Base-by-base conservation (phyloP, 352 stramenopile genomes). In the Pythium dissimile region DNA sequence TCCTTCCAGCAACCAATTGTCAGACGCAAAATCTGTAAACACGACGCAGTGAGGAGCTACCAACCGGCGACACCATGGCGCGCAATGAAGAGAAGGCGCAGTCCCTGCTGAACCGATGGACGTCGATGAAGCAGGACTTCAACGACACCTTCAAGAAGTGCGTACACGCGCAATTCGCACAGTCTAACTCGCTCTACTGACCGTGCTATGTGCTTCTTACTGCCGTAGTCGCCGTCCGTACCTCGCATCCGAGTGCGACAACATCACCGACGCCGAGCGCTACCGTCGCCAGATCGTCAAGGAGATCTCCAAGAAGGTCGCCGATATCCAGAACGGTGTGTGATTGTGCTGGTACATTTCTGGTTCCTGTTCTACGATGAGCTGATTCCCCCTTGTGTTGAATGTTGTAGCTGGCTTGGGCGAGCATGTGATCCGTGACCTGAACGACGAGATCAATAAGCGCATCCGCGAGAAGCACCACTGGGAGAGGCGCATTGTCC, bases 401-500 rank as follows among this genome's bases (percentile, higher is more conserved):
- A n/a, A n/a, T n/a, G n/a, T n/a, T 13, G 6, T 63, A 89, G 85
- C 89, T 6, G 95, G 90, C 5, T 80, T 98, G 11, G 94, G 94
- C 10, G 96, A 99, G 70, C 93, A 98, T 69, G 84, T 93, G 38
- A 96, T 99, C 59, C 87, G 97, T 21, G 97, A 99, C 72, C 71
- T 99, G 42, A 99, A 99, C 72, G 97, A 99, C 76, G 77, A 97
- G 66, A 99, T 99, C 73, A 99, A 99, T 77, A 98, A 98, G 65
- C 89, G 97, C 67, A 87, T 99, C 37, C 71, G 92, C 34, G 95
- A 99, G 74, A 98, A 96, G 54, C 58, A 69, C 46, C 78, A 91
- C 58, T 97, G 88, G 88, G 84, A 97, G 57, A 72, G 74, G 39
- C 73, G 83, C 34, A 96, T 97, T 49, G 87, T 86, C 68, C 75